Evolutionary conservation across 352 stramenopile species (phyloP).

Genomic region (Globisporangium viniferum): DNA sequence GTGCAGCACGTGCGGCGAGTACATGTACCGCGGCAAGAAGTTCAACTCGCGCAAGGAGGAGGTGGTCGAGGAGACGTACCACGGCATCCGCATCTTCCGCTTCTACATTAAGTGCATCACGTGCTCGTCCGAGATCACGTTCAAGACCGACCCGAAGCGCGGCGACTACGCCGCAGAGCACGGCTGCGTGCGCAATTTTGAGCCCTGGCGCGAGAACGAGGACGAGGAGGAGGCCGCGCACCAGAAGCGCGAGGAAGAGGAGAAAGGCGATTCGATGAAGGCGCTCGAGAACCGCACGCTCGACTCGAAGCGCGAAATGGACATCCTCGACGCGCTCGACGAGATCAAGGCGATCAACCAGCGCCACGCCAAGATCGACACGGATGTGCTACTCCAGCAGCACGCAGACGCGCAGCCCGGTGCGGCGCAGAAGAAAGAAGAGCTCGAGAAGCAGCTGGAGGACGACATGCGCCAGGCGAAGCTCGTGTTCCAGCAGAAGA

Average conservation of each 20-base stretch:
- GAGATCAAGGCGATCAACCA: constrained; percentile 98
- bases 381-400: constrained; percentile 69
- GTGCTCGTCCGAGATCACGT: constrained; percentile 95
- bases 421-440: constrained; percentile 27
- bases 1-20: constrained; percentile 96
- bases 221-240: constrained; percentile 67
- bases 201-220: constrained; percentile 93
- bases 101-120: constrained; percentile 98
- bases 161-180: constrained; percentile 97
- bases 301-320: constrained; percentile 98
- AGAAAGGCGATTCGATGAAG: constrained; percentile 97
- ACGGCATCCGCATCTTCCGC: constrained; percentile 94
- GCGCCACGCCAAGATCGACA: constrained; percentile 90
- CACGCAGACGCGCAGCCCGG: constrained; percentile 28
- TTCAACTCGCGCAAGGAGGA: constrained; percentile 99
- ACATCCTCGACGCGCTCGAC: constrained; percentile 97
- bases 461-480: constrained; percentile 48
- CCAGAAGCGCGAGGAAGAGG: constrained; percentile 85
- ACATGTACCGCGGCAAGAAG: constrained; percentile 99
- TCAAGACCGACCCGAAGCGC: constrained; percentile 99
- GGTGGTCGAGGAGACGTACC: constrained; percentile 95
- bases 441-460: constrained; percentile 45
- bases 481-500: constrained; percentile 53
- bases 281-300: constrained; percentile 97
- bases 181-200: constrained; percentile 96